These are phyloP conservation scores for Tetracladium maxilliforme DNA, from an alignment of 2,329 filamentous ascomycete genomes.

Conservation along the genomic window DNA sequence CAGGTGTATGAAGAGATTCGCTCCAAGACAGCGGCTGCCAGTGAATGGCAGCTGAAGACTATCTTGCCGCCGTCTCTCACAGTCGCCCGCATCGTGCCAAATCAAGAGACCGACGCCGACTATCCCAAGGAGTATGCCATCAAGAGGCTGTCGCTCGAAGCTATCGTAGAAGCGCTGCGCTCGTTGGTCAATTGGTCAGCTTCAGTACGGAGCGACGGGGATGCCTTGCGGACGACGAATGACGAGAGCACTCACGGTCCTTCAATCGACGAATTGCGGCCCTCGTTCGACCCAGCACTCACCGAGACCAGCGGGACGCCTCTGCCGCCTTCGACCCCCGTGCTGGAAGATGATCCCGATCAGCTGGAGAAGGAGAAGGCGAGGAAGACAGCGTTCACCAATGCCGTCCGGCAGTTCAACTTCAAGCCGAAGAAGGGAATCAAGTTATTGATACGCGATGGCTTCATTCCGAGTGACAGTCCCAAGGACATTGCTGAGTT, in stretches of 20 bases:
- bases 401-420: constrained; percentile 86
- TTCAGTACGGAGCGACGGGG: constrained; percentile 47
- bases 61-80: constrained; percentile 78
- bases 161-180: constrained; percentile 72
- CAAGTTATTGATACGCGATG: constrained; percentile 67
- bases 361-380: constrained; percentile 93
- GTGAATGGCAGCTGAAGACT: constrained; percentile 83
- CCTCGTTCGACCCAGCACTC: constrained; percentile 61
- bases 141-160: constrained; percentile 80
- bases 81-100: constrained; percentile 20
- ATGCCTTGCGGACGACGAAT: no score
- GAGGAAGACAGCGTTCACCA: constrained; percentile 79
- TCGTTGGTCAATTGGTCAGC: constrained; percentile 87
- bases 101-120: constrained; percentile 47
- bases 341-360: constrained; percentile 76
- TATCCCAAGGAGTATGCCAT: constrained; percentile 82
- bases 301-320: constrained; percentile 40
- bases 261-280: constrained; percentile 41
- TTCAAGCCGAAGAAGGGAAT: constrained; percentile 94
- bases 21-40: no score
- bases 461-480: constrained; percentile 69
- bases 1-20: constrained; percentile 69
- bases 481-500: constrained; percentile 78
- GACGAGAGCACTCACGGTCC: no score
- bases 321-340: constrained; percentile 47